phyloP scores from a whole-genome alignment of 176 grass and related monocot genomes.

The Alloteropsis semialata region DNA sequence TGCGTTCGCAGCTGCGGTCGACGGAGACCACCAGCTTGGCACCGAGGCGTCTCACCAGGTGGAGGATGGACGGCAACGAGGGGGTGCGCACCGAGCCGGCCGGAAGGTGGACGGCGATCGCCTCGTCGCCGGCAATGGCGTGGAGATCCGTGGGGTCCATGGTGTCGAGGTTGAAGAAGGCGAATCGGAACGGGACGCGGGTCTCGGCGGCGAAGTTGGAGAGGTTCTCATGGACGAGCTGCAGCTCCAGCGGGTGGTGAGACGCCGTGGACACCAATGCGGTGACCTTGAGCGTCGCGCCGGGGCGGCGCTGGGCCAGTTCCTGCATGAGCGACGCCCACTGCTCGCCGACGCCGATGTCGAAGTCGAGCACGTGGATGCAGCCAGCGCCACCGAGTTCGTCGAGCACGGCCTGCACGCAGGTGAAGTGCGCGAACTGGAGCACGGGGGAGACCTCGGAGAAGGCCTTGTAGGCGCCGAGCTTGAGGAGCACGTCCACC shows the following conservation, averaged over 20 bases:
- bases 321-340: constrained; percentile 90
- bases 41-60: constrained; percentile 59
- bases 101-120: constrained; percentile 72
- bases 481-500: constrained; percentile 60
- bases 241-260: constrained; percentile 61
- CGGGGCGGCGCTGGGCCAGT: constrained; percentile 44
- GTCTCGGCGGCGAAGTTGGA: constrained; percentile 48
- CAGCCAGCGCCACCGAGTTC: constrained; percentile 44
- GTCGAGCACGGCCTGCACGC: constrained; percentile 70
- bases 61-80: constrained; percentile 66
- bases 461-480: constrained; percentile 73
- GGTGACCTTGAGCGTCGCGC: constrained; percentile 55
- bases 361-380: constrained; percentile 85
- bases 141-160: constrained; percentile 50
- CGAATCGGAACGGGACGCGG: constrained; percentile 58
- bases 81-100: constrained; percentile 32
- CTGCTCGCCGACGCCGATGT: constrained; percentile 78
- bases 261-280: constrained; percentile 44
- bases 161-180: constrained; percentile 44
- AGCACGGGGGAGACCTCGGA: constrained; percentile 67
- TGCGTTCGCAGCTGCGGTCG: constrained; percentile 67
- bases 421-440: constrained; percentile 83
- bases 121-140: constrained; percentile 29
- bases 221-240: constrained; percentile 64
- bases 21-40: constrained; percentile 75